Conservation (phyloP, 257 asterid genomes). For the Solanum dulcamara region DNA sequence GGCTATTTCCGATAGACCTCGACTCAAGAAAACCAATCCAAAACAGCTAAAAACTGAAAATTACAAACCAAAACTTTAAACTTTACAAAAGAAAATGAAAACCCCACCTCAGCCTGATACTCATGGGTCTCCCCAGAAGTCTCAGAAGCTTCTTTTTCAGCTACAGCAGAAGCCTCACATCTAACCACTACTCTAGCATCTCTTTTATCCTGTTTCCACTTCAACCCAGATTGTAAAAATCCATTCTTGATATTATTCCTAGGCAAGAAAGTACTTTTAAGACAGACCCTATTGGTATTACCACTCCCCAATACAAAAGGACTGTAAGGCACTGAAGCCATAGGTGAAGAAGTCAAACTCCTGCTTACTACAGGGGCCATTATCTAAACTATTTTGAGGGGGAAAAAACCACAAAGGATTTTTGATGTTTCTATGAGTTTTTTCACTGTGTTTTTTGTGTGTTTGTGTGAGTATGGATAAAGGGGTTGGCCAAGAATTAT, state of each 20-base stretch:
- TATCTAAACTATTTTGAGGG: not conserved
- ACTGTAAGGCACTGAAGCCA: slow-evolving; percentile 36
- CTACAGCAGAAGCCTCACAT: slow-evolving; percentile 78
- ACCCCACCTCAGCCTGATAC: slow-evolving; percentile 89
- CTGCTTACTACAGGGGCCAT: slow-evolving; percentile 91
- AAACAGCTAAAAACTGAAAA: not conserved
- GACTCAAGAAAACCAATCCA: not conserved
- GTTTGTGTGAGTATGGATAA: slow-evolving; percentile 3
- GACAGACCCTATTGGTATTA: slow-evolving; percentile 22
- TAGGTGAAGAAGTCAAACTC: slow-evolving; percentile 49
- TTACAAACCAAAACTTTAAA: not conserved
- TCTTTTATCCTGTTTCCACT: slow-evolving; percentile 53
- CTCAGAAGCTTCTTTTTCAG: slow-evolving; percentile 83
- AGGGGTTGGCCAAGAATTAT: not conserved
- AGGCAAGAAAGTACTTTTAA: slow-evolving; percentile 44
- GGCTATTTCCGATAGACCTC: not conserved
- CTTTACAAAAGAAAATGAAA: not conserved
- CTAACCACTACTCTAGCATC: slow-evolving; percentile 51
- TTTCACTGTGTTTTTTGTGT: slow-evolving; percentile 2
- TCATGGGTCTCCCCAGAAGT: slow-evolving; percentile 57
- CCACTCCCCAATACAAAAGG: slow-evolving; percentile 26
- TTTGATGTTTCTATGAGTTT: not conserved
- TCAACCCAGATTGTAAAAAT: slow-evolving; percentile 42
- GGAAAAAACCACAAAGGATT: not conserved
- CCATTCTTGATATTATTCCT: slow-evolving; percentile 39